These are phyloP conservation scores for Pachysandra terminalis DNA, from an alignment of 164 flowering plant genomes.

Conservation along the genomic window DNA sequence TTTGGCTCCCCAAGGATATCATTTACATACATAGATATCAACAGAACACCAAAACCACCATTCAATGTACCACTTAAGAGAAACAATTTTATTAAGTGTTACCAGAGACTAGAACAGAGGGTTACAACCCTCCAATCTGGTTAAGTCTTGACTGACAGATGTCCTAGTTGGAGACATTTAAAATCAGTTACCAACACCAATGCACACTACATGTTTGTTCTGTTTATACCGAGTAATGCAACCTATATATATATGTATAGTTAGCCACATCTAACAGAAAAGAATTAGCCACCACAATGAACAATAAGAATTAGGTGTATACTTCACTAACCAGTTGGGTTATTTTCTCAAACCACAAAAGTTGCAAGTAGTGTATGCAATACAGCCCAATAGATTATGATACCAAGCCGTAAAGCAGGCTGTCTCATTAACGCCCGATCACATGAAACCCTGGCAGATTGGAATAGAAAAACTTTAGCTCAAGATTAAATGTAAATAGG, in stretches of 20 bases:
- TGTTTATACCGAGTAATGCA: not conserved
- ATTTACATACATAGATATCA: not conserved
- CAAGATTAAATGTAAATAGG: not conserved
- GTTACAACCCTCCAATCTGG: not conserved
- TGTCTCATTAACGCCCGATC: conserved; percentile 91
- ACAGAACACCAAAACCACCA: not conserved
- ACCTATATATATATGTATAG: not conserved
- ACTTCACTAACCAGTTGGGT: conserved; percentile 24
- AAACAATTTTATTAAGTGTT: no score
- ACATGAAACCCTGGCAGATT: conserved; percentile 80
- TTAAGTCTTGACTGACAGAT: not conserved
- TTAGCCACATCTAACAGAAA: not conserved
- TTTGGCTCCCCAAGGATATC: not conserved
- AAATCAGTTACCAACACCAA: not conserved
- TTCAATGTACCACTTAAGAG: no score
- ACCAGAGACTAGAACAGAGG: not conserved
- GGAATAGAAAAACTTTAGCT: not conserved
- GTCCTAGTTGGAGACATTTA: not conserved
- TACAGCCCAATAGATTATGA: conserved; percentile 80
- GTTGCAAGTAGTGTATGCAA: conserved; percentile 76
- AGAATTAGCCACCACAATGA: not conserved
- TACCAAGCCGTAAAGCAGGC: conserved; percentile 83
- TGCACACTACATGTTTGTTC: not conserved
- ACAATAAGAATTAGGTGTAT: not conserved
- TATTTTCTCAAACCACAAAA: conserved; percentile 51